Evolutionary conservation across 2,329 filamentous ascomycete species (phyloP).

Genomic region (Cercospora sp.): DNA sequence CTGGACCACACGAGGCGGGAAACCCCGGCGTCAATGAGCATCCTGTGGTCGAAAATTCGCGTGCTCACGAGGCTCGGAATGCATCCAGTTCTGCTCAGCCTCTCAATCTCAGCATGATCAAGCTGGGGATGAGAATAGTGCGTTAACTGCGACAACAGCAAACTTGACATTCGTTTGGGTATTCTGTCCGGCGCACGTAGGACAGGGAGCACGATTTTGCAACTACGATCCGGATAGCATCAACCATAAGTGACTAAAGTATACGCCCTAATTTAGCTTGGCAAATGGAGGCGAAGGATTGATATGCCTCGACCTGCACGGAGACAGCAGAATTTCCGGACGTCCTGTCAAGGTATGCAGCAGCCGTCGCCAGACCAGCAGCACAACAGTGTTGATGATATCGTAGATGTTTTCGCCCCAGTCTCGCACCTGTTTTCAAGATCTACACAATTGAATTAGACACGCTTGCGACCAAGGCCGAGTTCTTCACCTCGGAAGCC

Average conservation of each 20-base stretch:
- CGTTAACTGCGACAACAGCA: too few species aligned
- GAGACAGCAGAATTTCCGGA: background rate
- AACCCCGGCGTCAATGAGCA: background rate
- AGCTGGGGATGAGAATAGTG: too few species aligned
- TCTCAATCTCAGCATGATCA: too few species aligned
- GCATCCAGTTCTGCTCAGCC: too few species aligned
- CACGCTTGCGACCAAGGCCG: background rate
- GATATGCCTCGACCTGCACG: too few species aligned
- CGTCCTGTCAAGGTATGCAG: background rate
- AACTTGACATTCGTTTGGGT: too few species aligned
- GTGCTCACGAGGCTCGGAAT: too few species aligned
- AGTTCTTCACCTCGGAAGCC: too few species aligned
- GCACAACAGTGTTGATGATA: background rate
- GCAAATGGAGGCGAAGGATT: background rate
- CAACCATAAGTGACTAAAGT: background rate
- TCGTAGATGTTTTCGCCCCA: background rate
- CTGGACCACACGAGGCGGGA: background rate
- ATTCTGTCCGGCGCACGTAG: background rate
- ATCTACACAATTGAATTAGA: background rate
- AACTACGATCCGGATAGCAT: background rate
- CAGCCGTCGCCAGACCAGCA: background rate
- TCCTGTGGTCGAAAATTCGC: too few species aligned
- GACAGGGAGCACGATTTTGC: background rate
- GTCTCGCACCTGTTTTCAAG: background rate
- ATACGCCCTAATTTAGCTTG: background rate